phyloP scores from a whole-genome alignment of 1,139 yeast species.

The Pichia sp. region DNA sequence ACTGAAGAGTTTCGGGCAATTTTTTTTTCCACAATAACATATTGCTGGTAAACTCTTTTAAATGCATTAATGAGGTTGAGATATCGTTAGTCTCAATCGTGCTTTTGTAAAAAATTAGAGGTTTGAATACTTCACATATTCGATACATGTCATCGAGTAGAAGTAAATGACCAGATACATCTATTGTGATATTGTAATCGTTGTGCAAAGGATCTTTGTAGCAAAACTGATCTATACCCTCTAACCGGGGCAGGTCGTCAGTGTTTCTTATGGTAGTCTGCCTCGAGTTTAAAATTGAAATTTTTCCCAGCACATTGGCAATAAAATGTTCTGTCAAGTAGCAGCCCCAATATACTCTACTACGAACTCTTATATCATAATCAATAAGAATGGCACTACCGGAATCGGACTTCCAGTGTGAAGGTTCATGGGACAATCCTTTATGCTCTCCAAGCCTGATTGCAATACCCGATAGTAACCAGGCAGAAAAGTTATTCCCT shows the following conservation, averaged over 20 bases:
- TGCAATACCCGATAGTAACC: constrained; percentile 7
- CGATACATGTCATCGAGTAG: constrained; percentile 2
- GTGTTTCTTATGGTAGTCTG: constrained; percentile 3
- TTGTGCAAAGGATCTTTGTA: neutral
- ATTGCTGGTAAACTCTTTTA: neutral
- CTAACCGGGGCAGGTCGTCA: neutral
- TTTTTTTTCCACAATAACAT: neutral
- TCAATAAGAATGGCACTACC: constrained; percentile 1
- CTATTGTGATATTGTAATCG: neutral
- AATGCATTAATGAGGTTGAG: neutral
- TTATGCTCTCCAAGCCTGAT: constrained; percentile 4
- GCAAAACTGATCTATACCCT: constrained; percentile 4
- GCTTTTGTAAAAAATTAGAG: neutral
- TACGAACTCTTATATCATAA: constrained; percentile 1
- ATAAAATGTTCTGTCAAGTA: constrained; percentile 8
- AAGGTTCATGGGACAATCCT: constrained; percentile 4
- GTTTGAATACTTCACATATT: constrained; percentile 2
- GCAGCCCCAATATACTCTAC: constrained; percentile 9
- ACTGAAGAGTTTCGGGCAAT: neutral
- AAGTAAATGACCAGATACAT: neutral
- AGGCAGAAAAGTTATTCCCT: constrained; percentile 7
- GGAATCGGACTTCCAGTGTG: constrained; percentile 1
- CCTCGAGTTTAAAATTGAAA: neutral
- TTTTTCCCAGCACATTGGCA: constrained; percentile 5
- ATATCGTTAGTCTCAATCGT: neutral